Conservation (phyloP, 805 yeast species). For the Tetrapisispora arboricola region DNA sequence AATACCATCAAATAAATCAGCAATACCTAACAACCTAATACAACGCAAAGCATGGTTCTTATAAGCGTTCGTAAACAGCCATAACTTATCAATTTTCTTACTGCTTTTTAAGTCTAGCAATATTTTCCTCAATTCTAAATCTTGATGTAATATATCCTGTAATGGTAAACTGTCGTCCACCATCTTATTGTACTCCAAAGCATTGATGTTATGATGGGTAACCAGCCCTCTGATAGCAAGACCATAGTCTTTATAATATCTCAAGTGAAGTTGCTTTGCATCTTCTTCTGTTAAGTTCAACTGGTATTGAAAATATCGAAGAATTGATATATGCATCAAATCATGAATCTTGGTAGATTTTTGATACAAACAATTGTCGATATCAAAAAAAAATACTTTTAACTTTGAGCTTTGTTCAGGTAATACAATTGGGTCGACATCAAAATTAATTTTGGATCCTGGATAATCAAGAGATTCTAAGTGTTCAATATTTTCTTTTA, state of each 20-base stretch:
- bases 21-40: conserved; percentile 68
- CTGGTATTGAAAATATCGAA: conserved; percentile 61
- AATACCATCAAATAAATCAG: conserved; percentile 89
- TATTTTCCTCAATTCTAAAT: conserved; percentile 42
- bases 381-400: conserved; percentile 69
- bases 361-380: conserved; percentile 83
- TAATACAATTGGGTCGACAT: conserved; percentile 16
- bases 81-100: conserved; percentile 58
- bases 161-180: conserved; percentile 92
- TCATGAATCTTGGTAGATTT: conserved; percentile 70
- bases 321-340: conserved; percentile 79
- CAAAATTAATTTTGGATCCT: conserved; percentile 26
- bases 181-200: conserved; percentile 73
- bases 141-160: conserved; percentile 63
- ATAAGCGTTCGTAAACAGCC: conserved; percentile 95
- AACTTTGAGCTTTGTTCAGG: conserved; percentile 23
- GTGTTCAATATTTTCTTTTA: conserved; percentile 25
- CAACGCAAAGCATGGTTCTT: conserved; percentile 82
- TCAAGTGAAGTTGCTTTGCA: conserved; percentile 60
- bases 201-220: conserved; percentile 58
- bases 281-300: conserved; percentile 57
- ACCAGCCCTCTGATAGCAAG: conserved; percentile 86
- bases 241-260: conserved; percentile 80
- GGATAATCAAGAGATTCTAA: conserved; percentile 27
- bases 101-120: conserved; percentile 33